Conservation (phyloP, 2,329 filamentous ascomycete species). For the Alternaria sp. region DNA sequence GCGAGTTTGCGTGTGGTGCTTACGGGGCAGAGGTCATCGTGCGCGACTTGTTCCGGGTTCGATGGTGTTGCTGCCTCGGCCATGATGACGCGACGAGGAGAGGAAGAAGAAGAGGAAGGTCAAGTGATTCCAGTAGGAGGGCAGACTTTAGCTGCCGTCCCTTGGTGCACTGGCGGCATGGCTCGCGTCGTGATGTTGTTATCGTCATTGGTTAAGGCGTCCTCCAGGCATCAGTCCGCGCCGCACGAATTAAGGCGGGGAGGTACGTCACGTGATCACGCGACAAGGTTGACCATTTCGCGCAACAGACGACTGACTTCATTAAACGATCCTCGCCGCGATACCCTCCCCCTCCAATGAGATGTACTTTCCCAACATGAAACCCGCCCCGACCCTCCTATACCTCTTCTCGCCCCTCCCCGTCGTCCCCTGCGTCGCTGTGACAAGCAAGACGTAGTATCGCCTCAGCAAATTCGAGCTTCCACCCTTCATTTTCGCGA, state of each 20-base stretch:
- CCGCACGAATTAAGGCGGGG: conserved; percentile 1
- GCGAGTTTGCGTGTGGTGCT: background rate
- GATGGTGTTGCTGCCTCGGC: background rate
- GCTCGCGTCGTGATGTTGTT: background rate
- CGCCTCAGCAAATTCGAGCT: conserved; percentile 1
- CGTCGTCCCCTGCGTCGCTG: background rate
- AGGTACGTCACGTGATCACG: conserved; percentile 6
- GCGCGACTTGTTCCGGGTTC: conserved; percentile 30
- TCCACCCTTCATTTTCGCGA: conserved; percentile 10
- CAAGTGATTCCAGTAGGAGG: background rate
- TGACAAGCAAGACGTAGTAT: conserved; percentile 21
- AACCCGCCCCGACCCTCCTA: conserved; percentile 21
- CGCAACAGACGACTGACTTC: background rate
- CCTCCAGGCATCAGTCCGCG: conserved; percentile 9
- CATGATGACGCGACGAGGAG: background rate
- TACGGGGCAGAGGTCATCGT: conserved; percentile 54
- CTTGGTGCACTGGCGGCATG: background rate
- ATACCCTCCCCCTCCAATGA: conserved; percentile 5
- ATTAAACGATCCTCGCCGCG: conserved; percentile 9
- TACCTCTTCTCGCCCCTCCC: conserved; percentile 7
- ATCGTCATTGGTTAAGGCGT: conserved; percentile 4
- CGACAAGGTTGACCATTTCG: too few species aligned
- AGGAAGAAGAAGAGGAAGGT: background rate
- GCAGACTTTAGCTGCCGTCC: background rate
- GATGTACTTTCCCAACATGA: conserved; percentile 23